phyloP scores from a whole-genome alignment of 2,329 filamentous ascomycete genomes.

The Xylaria arbuscula region DNA sequence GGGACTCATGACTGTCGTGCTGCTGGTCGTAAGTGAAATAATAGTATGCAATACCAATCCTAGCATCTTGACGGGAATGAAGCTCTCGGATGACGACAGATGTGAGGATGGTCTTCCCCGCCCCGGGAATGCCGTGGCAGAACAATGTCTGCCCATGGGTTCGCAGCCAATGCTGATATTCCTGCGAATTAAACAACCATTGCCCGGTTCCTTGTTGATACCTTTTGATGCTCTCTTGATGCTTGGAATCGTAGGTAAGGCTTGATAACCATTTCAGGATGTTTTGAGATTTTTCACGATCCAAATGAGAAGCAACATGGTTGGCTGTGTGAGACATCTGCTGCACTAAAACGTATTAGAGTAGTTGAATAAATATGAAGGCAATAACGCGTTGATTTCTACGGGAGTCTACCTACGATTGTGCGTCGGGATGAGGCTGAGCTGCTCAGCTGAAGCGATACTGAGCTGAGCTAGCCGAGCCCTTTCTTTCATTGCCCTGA shows the following conservation, averaged over 20 bases:
- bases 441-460: no score
- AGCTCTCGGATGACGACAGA: not conserved
- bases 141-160: not conserved
- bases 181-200: not conserved
- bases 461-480: no score
- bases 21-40: not conserved
- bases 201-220: not conserved
- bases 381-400: no score
- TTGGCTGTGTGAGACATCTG: no score
- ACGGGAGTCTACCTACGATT: no score
- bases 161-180: not conserved
- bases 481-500: no score
- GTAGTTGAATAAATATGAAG: no score
- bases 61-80: not conserved
- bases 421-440: no score
- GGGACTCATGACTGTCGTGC: not conserved
- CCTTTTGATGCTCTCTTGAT: not conserved
- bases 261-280: not conserved
- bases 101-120: not conserved
- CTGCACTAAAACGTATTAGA: no score
- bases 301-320: no score
- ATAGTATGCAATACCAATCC: not conserved
- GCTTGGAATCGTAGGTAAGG: not conserved
- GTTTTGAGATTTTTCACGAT: not conserved
- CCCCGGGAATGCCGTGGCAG: not conserved